Evolutionary conservation across 2,329 filamentous ascomycete species (phyloP), one percentile per base, ranked within the genome.

Genomic region (Arthrinium puccinioides): DNA sequence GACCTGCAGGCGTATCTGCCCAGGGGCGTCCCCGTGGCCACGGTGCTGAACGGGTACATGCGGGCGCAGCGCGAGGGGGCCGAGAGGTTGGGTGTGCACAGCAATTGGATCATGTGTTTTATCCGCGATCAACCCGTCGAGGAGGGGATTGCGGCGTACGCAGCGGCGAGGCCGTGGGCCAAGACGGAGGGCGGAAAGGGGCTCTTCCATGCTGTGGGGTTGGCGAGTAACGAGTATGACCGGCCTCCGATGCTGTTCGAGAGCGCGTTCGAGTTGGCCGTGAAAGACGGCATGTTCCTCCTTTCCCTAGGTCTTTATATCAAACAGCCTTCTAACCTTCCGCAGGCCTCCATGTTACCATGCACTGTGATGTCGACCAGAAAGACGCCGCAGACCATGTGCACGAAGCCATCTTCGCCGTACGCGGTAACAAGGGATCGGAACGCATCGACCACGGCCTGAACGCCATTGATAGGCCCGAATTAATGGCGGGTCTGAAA

Each of bases 361-460:
- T 62, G 46, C 70, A 74, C 38, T 72, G 67, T 48, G 70, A 73
- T 40, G 66, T 72, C 30, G 68, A 66, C 30, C 66, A 72, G 43
- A 63, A 66, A 38, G 66, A 71, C 41, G 63, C 64, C 0, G 59
- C 61, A 16, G 60, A 59, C 19, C 66, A 73, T 40, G 57, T 69
- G 13, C 48, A 48, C 2, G 58, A 70, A 40, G 57, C 50, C 4
- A 36, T 56, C 6, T 53, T 56, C 14, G 45, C 50, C 3, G 52
- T 57, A 9, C 50, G 59, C 27, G 54, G 48, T 0, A 54, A 59
- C 5, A 43, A 36, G 1, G 61, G 62, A 0, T 40, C 55, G 1
- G 59, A 64, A 31, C 53, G 63, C 1, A 63, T 67, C 32, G 63
- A 67, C 41, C 62, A 67, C 44, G 64, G 64, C 6, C 46, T 67